Evolutionary conservation across 768 basidiomycete species (phyloP).

Genomic region (Leucocoprinus birnbaumii): DNA sequence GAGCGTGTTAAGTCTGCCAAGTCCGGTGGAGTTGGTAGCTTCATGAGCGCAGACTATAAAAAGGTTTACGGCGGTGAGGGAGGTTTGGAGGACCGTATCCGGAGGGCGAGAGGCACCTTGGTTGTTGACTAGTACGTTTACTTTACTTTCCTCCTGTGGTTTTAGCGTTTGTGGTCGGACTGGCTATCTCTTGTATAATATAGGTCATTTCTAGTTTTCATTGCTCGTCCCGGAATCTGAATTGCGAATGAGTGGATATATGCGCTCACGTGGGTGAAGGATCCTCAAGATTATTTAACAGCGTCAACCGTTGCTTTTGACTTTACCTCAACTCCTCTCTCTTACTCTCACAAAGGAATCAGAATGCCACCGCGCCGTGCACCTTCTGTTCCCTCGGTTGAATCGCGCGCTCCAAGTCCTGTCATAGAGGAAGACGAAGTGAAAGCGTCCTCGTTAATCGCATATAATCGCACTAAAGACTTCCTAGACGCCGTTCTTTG

Average conservation of each 20-base stretch:
- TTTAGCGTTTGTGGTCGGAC: conserved; percentile 6
- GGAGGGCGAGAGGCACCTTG: conserved; percentile 67
- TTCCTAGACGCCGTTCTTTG: conserved; percentile 59
- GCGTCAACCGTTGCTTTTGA: neutral
- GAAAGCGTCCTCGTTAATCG: neutral
- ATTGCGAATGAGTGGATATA: conserved; percentile 9
- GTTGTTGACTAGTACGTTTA: conserved; percentile 45
- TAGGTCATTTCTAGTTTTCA: neutral
- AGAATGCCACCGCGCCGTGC: conserved; percentile 52
- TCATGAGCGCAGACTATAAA: conserved; percentile 82
- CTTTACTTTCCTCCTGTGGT: neutral
- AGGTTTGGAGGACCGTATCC: conserved; percentile 77
- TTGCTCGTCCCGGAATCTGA: neutral
- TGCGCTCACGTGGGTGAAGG: conserved; percentile 11
- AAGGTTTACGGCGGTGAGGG: conserved; percentile 78
- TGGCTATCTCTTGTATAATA: conserved; percentile 11
- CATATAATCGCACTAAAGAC: neutral
- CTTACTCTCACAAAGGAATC: neutral
- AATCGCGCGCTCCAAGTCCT: conserved; percentile 50
- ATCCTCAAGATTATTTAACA: conserved; percentile 4
- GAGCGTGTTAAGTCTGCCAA: conserved; percentile 59
- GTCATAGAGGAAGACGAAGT: conserved; percentile 42
- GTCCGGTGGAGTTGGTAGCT: conserved; percentile 76
- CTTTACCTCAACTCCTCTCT: neutral
- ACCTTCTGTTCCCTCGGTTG: conserved; percentile 42